Conservation (phyloP, 345 rosid species). For the Populus deltoides region DNA sequence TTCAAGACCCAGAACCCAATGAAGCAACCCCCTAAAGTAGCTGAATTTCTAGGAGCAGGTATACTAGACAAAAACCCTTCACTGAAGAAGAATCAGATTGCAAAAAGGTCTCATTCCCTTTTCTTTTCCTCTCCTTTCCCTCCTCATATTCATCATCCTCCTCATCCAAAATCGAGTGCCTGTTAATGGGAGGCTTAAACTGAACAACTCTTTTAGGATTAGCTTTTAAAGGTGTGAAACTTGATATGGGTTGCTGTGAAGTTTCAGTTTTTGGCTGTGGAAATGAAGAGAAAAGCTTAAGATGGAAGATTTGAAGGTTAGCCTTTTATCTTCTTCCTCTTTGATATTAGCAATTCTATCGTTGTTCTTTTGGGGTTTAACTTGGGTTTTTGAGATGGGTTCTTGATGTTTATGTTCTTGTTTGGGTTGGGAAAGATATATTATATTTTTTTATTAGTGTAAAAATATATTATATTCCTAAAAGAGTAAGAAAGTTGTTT, state of each 20-base stretch:
- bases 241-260: conserved; percentile 1
- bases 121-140: conserved; percentile 34
- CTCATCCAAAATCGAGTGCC: background rate
- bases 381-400: too few relatives aligned
- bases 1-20: conserved; percentile 47
- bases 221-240: conserved; percentile 6
- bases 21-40: conserved; percentile 58
- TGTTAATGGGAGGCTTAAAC: conserved; percentile 51
- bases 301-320: background rate
- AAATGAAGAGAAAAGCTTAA: conserved; percentile 42
- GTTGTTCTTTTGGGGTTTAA: background rate
- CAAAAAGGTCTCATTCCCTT: conserved; percentile 33
- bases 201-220: conserved; percentile 61
- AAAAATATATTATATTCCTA: too few relatives aligned
- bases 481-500: too few relatives aligned
- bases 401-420: too few relatives aligned
- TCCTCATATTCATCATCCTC: conserved; percentile 15
- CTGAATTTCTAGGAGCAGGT: conserved; percentile 70
- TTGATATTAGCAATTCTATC: background rate
- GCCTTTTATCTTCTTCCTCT: background rate
- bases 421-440: too few relatives aligned
- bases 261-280: conserved; percentile 47
- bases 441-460: too few relatives aligned
- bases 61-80: conserved; percentile 67
- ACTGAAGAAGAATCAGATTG: conserved; percentile 40